Evolutionary conservation across 75 land plant genomes (phyloP).

Genomic region (Selaginella moellendorffii): DNA sequence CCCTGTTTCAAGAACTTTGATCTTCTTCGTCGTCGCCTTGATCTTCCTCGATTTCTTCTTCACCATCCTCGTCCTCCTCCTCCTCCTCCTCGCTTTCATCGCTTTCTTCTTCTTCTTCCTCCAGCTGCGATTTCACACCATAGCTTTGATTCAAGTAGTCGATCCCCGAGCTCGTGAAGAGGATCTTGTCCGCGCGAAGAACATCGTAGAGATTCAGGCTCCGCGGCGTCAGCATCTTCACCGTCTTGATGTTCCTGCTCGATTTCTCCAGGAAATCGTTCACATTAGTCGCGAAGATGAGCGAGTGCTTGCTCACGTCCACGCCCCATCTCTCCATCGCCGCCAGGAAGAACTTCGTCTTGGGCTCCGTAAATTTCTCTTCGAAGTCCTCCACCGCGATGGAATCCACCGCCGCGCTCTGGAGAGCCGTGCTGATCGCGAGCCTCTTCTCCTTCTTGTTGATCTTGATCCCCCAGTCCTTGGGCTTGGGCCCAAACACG

Average conservation of each 20-base stretch:
- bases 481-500: constrained; percentile 86
- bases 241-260: constrained; percentile 57
- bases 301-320: constrained; percentile 42
- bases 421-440: constrained; percentile 75
- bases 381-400: constrained; percentile 71
- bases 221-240: constrained; percentile 79
- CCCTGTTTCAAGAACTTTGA: too few species aligned
- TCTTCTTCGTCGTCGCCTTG: constrained; percentile 10
- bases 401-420: constrained; percentile 41
- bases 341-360: constrained; percentile 67
- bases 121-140: constrained; percentile 21
- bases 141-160: constrained; percentile 66
- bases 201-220: constrained; percentile 74
- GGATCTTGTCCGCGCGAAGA: constrained; percentile 53
- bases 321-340: constrained; percentile 78
- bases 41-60: constrained; percentile 1
- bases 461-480: constrained; percentile 86
- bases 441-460: constrained; percentile 84
- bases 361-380: constrained; percentile 42
- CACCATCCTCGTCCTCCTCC: constrained; percentile 13
- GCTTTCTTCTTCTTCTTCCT: constrained; percentile 10
- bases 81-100: constrained; percentile 6
- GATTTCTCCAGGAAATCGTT: constrained; percentile 40
- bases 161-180: constrained; percentile 44
- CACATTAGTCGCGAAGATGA: constrained; percentile 49